phyloP scores from a whole-genome alignment of 1,139 yeast genomes.

The Pneumocystis jirovecii region DNA sequence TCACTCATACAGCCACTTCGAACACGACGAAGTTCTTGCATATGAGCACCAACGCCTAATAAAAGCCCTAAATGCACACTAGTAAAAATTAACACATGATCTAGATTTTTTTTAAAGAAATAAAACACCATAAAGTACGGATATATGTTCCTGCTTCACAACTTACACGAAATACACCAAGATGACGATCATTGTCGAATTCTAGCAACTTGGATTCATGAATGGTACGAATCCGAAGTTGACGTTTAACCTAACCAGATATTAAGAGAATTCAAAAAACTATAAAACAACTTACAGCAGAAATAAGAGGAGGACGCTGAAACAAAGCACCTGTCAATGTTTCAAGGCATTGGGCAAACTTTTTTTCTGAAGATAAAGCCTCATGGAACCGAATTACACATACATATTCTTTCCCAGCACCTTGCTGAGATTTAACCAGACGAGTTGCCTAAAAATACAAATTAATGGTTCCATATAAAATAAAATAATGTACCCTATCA shows the following conservation, averaged over 20 bases:
- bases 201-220: slow-evolving; percentile 91
- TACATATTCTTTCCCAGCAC: slow-evolving; percentile 99
- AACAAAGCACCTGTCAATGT: slow-evolving; percentile 95
- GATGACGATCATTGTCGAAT: slow-evolving; percentile 90
- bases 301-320: slow-evolving; percentile 97
- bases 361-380: slow-evolving; percentile 78
- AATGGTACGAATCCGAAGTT: slow-evolving; percentile 92
- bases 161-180: slow-evolving; percentile 98
- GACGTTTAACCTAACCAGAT: slow-evolving; percentile 50
- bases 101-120: neutral
- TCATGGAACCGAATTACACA: slow-evolving; percentile 94
- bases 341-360: slow-evolving; percentile 74
- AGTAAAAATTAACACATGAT: neutral
- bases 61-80: slow-evolving; percentile 97
- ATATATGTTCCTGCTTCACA: slow-evolving; percentile 99
- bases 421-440: slow-evolving; percentile 95
- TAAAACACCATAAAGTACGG: slow-evolving; percentile 57
- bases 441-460: slow-evolving; percentile 50
- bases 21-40: slow-evolving; percentile 99
- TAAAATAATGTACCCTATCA: slow-evolving; percentile 36
- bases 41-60: slow-evolving; percentile 96
- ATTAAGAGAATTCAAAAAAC: neutral
- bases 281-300: slow-evolving; percentile 41
- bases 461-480: neutral
- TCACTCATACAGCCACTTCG: slow-evolving; percentile 93